These are phyloP conservation scores for Fusarium marasasianum DNA, from an alignment of 2,329 filamentous ascomycete genomes.

Conservation along the genomic window DNA sequence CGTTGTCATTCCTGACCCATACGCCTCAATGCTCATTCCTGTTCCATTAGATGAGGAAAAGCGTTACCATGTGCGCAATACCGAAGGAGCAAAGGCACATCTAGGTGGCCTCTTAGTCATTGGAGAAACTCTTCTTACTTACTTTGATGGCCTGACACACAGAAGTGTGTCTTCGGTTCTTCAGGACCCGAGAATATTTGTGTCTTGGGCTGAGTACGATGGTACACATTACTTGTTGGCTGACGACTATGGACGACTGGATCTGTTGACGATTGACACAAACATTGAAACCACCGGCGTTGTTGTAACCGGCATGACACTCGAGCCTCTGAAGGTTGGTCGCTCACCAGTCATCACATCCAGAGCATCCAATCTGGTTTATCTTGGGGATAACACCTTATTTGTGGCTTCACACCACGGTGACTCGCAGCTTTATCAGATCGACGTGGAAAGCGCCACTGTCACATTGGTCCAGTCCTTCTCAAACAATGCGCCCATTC, in stretches of 20 bases:
- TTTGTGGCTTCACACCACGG: constrained; percentile 94
- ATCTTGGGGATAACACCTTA: constrained; percentile 76
- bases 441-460: constrained; percentile 54
- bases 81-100: constrained; percentile 62
- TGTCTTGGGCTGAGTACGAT: constrained; percentile 90
- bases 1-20: constrained; percentile 62
- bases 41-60: constrained; percentile 67
- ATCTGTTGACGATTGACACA: constrained; percentile 82
- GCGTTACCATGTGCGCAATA: constrained; percentile 68
- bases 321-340: constrained; percentile 58
- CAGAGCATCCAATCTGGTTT: constrained; percentile 80
- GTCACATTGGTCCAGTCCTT: constrained; percentile 75
- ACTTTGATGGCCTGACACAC: constrained; percentile 82
- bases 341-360: constrained; percentile 62
- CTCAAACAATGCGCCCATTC: constrained; percentile 84
- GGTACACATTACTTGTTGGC: constrained; percentile 85
- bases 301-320: constrained; percentile 76
- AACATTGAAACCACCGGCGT: constrained; percentile 70
- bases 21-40: constrained; percentile 70
- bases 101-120: constrained; percentile 77
- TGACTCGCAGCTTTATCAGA: constrained; percentile 83
- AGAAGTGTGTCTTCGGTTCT: constrained; percentile 72
- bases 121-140: constrained; percentile 83
- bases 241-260: constrained; percentile 88
- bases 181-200: constrained; percentile 82